Evolutionary conservation across 2,329 filamentous ascomycete species (phyloP).

Genomic region (Cercospora sp.): DNA sequence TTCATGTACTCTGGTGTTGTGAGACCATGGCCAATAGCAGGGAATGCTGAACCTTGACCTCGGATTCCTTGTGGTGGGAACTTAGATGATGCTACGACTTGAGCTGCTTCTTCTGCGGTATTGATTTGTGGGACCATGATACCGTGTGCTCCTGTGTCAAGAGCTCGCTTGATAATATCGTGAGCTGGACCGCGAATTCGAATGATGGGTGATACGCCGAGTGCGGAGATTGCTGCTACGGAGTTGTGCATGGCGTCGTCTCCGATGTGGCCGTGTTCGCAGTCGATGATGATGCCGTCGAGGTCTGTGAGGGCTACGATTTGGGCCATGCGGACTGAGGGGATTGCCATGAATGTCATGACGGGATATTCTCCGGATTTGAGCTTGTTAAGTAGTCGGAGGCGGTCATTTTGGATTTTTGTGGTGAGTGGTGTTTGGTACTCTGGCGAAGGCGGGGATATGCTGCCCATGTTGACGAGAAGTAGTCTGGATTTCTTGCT

Average conservation of each 20-base stretch:
- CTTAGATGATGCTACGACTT: conserved; percentile 53
- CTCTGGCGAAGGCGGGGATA: not conserved
- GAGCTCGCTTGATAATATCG: not conserved
- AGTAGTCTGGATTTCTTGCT: not conserved
- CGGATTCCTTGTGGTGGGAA: conserved; percentile 55
- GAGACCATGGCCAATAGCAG: conserved; percentile 58
- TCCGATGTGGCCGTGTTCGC: conserved; percentile 59
- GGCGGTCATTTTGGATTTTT: not conserved
- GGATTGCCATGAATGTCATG: conserved; percentile 48
- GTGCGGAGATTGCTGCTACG: not conserved
- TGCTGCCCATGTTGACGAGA: not conserved
- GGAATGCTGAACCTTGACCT: conserved; percentile 57
- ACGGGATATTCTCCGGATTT: not conserved
- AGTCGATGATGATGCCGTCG: conserved; percentile 61
- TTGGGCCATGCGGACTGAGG: conserved; percentile 52
- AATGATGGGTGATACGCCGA: not conserved
- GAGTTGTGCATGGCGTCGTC: conserved; percentile 39
- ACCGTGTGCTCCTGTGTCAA: not conserved
- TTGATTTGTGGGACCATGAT: conserved; percentile 55
- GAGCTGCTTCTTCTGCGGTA: conserved; percentile 39
- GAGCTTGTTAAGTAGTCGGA: not conserved
- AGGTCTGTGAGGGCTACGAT: conserved; percentile 63
- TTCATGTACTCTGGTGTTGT: conserved; percentile 51
- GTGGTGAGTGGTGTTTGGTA: not conserved
- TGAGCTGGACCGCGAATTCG: not conserved